A percentile compares a stretch with the other conserved stretches of the same genome.
These are phyloP conservation scores for Phyllosticta capitalensis DNA, from an alignment of 2,329 filamentous ascomycete genomes.

Conservation along the genomic window DNA sequence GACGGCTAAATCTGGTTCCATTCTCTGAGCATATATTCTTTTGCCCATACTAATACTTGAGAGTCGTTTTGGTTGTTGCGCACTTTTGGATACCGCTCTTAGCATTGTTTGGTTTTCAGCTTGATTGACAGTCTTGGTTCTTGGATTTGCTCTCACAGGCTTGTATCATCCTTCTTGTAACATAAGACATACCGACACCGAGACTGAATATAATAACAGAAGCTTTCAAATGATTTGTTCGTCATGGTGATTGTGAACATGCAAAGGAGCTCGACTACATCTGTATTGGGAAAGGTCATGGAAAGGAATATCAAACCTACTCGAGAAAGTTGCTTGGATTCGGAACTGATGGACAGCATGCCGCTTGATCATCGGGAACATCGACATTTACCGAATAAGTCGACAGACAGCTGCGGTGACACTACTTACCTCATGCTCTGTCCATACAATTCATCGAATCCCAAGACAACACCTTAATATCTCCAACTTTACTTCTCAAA, in stretches of 20 bases:
- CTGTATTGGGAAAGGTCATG: no score
- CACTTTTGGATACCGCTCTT: not conserved
- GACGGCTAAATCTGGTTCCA: not conserved
- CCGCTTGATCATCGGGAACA: not conserved
- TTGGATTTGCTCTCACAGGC: not conserved
- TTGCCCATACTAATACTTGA: not conserved
- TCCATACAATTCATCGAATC: not conserved
- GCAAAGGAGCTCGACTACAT: no score
- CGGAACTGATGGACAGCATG: not conserved
- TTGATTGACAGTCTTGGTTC: not conserved
- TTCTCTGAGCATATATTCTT: not conserved
- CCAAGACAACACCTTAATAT: not conserved
- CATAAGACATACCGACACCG: not conserved
- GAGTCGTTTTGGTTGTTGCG: not conserved
- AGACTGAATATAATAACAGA: not conserved
- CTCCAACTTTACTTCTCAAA: not conserved
- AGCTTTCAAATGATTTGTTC: no score
- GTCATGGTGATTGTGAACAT: no score
- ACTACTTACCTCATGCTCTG: not conserved
- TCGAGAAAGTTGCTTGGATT: no score
- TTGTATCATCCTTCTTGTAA: not conserved
- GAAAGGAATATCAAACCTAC: no score
- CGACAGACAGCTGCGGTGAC: not conserved
- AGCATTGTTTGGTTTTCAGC: not conserved
- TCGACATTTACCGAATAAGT: not conserved